These are phyloP conservation scores for Didymella pomorum DNA, from an alignment of 2,329 filamentous ascomycete genomes.

Conservation along the genomic window DNA sequence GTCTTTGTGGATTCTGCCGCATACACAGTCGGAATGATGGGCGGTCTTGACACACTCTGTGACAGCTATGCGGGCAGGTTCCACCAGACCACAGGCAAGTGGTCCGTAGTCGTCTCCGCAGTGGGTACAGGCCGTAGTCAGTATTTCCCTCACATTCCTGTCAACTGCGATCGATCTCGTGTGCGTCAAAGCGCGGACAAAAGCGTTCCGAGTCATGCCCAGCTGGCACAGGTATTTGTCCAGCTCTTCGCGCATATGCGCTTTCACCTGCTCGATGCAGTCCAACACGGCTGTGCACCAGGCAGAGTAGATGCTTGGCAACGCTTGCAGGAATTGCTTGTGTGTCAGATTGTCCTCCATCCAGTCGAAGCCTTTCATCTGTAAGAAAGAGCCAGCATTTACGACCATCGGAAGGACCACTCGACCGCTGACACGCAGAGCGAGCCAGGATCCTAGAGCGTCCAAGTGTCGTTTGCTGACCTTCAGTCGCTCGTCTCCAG, in stretches of 20 bases:
- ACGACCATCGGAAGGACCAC: slow-evolving; percentile 22
- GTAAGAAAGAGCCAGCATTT: slow-evolving; percentile 23
- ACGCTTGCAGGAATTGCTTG: slow-evolving; percentile 15
- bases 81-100: slow-evolving; percentile 13
- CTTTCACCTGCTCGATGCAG: slow-evolving; percentile 13
- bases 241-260: slow-evolving; percentile 12
- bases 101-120: slow-evolving; percentile 9
- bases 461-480: slow-evolving; percentile 8
- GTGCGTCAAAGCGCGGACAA: too few relatives aligned
- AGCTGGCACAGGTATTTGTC: slow-evolving; percentile 3
- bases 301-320: slow-evolving; percentile 22
- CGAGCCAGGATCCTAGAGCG: slow-evolving; percentile 16
- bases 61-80: slow-evolving; percentile 19
- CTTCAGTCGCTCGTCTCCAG: neutral
- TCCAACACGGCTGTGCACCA: slow-evolving; percentile 23
- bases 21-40: slow-evolving; percentile 16
- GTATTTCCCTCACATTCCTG: too few relatives aligned
- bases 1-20: too few relatives aligned
- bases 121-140: too few relatives aligned
- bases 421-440: slow-evolving; percentile 18
- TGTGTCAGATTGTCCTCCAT: slow-evolving; percentile 22
- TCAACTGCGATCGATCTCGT: too few relatives aligned
- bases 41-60: slow-evolving; percentile 20
- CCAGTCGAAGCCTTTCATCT: slow-evolving; percentile 29
- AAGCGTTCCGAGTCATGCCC: slow-evolving; percentile 4